Base-by-base conservation (phyloP, 2,329 filamentous ascomycete species). In the Didymella lethalis region DNA sequence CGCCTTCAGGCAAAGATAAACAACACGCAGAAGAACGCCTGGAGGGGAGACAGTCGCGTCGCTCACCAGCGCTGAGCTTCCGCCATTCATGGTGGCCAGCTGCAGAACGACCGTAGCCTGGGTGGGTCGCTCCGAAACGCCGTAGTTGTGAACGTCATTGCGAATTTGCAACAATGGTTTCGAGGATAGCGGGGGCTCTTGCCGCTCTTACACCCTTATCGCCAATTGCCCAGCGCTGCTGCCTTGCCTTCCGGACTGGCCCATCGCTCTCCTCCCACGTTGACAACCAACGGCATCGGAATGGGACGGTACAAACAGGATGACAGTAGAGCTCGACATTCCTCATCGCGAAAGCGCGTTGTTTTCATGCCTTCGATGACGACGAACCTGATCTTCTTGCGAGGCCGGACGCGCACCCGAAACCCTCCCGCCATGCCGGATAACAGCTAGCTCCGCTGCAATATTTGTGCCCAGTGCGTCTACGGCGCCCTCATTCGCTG, bases 311-410 rank as follows among this genome's bases (percentile, higher is more conserved):
- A 45, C 45, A 41, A 14, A 18, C 18, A 23, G 26, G 10, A 41
- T 25, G 16, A 31, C 43, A 38, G 20, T 26, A 32, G 28, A 23
- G 32, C 32, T 28, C 46, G 29, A 44, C 54, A 58, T 58, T 53
- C 55, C 55, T 40, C 54, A 34, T 32, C 36, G 26, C 40, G 16
- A 53, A 40, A 32, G 50, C 56, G 56, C 34, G 41, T 54, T 59
- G 56, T 59, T 59, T 59, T 54, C 32, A 54, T 50, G 49, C 49
- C 50, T 20, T 38, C 31, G 28, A 53, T 48, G 47, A 56, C 53
- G 57, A 50, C 59, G 66, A 66, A 67, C 65, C 57, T 57, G 66
- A 68, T 68, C 67, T 64, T 62, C 64, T 32, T 45, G 48, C 55
- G 41, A 49, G 34, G 52, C 46, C 52, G 55, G 47, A 44, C 38